These are phyloP conservation scores for Xylariaceae sp. DNA, from an alignment of 2,329 filamentous ascomycete species.

Conservation along the genomic window DNA sequence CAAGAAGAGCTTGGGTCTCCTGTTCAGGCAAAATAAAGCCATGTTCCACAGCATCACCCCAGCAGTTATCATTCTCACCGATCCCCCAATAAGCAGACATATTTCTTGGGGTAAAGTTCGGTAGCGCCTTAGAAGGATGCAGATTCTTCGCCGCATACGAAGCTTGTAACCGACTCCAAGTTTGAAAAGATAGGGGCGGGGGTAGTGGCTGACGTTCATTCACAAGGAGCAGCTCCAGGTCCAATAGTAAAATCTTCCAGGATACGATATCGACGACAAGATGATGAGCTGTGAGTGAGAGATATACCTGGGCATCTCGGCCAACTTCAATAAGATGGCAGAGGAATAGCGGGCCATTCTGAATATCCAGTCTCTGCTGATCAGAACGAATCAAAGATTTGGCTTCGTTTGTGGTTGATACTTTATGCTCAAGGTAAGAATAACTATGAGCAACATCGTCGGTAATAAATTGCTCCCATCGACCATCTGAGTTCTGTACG, in stretches of 20 bases:
- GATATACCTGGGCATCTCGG: not conserved
- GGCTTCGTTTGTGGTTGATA: slow-evolving; percentile 2
- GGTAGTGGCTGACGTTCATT: not conserved
- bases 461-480: slow-evolving; percentile 14
- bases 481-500: not conserved
- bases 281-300: slow-evolving; percentile 18
- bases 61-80: not conserved
- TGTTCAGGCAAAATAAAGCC: slow-evolving; percentile 1
- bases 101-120: not conserved
- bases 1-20: slow-evolving; percentile 2
- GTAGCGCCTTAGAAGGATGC: not conserved
- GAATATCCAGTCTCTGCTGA: slow-evolving; percentile 17
- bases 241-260: slow-evolving; percentile 16
- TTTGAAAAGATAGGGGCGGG: slow-evolving; percentile 10
- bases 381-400: not conserved
- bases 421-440: not conserved
- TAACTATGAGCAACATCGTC: not conserved
- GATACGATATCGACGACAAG: slow-evolving; percentile 19
- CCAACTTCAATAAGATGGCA: not conserved
- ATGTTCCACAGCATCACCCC: not conserved
- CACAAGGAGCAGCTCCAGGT: slow-evolving; percentile 1
- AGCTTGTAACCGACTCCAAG: slow-evolving; percentile 15
- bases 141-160: slow-evolving; percentile 10
- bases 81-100: slow-evolving; percentile 9
- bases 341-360: slow-evolving; percentile 11